phyloP scores from a whole-genome alignment of 306 rosid genomes.

The Argentina anserina region DNA sequence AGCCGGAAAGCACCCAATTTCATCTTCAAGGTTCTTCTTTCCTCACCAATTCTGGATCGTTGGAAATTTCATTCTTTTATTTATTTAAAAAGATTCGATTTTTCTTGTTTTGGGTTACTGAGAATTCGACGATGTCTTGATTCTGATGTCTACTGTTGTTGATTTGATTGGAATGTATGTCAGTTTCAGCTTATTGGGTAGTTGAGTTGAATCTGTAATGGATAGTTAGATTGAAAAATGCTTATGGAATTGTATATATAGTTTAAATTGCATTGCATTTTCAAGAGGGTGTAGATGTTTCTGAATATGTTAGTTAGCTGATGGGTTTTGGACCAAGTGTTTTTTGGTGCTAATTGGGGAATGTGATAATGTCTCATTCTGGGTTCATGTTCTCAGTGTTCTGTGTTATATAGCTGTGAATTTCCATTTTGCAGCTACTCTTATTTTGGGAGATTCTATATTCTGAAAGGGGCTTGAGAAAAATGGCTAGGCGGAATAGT shows the following conservation, averaged over 20 bases:
- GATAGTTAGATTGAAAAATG: neutral
- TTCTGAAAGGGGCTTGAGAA: constrained; percentile 31
- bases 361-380: neutral
- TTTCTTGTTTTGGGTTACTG: constrained; percentile 4
- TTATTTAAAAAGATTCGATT: neutral
- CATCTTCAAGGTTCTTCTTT: constrained; percentile 35
- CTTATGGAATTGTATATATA: neutral
- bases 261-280: neutral
- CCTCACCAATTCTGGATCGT: neutral
- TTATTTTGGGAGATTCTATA: constrained; percentile 28
- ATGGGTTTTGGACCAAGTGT: neutral
- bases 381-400: constrained; percentile 10
- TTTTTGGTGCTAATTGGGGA: neutral
- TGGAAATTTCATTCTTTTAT: neutral
- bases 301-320: neutral
- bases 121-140: neutral
- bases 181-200: neutral
- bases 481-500: constrained; percentile 52
- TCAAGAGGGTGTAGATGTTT: neutral
- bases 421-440: constrained; percentile 34
- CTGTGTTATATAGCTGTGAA: constrained; percentile 12
- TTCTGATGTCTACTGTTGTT: neutral
- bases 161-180: neutral
- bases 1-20: constrained; percentile 19
- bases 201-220: neutral